Base-by-base conservation (phyloP, 2,329 filamentous ascomycete genomes). In the Stagonosporopsis cucurbitacearum region DNA sequence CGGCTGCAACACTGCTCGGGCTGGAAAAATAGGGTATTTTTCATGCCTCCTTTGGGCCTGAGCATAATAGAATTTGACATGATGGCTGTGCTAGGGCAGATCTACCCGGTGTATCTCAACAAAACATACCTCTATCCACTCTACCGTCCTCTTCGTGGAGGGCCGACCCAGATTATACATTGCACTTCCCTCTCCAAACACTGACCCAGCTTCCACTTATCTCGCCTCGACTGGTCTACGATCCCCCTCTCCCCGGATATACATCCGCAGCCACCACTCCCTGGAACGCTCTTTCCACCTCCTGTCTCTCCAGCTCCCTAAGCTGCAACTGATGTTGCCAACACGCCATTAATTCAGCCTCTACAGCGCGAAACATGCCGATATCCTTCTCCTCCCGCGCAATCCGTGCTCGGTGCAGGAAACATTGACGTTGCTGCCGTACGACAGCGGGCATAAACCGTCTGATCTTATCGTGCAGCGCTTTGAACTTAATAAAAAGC, bases 401-500 rank as follows among this genome's bases (percentile, higher is more conserved):
- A 0, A 75, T 71, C 15, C 73, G 62, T 3, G 73, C 73, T 6
- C 65, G 70, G 44, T 75, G 73, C 12, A 75, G 58, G 36, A 69
- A 71, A 5, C 56, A 64, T n/a, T 61, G 33, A 32, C 59, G 57
- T 4, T 66, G 68, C 6, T 11, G 25, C 8, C 57, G 41, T 1
- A 36, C 28, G 0, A 51, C 60, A 1, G 68, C 51, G 1, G 63
- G 59, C 0, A 70, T 52, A 8, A 66, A 44, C 9, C 22, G 42
- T 6, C 57, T 43, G 6, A 74, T 56, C 13, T 67, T 63, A 9
- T 55, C 63, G 42, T 73, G 71, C 43, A 73, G 73, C 20, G 67
- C 54, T 32, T 71, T 74, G 56, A 75, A 70, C n/a, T 67, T 63
- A 2, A 64, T 65, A 53, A 75, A 75, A 65, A 75, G 72, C 19